Evolutionary conservation across 371 early-diverging fungal species (phyloP).

Genomic region (Syncephalastrum sp.): DNA sequence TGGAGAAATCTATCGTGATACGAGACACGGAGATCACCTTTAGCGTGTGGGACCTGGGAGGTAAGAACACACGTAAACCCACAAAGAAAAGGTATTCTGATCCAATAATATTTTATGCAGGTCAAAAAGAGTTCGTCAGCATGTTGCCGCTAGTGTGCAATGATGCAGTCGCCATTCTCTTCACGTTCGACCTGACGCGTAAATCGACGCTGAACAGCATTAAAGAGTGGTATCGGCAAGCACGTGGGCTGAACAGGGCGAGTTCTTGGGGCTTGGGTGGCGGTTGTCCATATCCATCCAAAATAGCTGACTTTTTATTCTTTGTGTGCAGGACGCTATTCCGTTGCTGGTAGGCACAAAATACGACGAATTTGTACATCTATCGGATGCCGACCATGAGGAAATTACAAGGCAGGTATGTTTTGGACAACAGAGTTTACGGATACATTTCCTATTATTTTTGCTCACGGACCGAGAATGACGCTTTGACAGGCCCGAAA

Average conservation of each 20-base stretch:
- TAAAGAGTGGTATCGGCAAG: constrained; percentile 97
- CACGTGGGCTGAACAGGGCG: constrained; percentile 92
- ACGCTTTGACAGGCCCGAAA: constrained; percentile 65
- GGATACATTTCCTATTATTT: neutral
- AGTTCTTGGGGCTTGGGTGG: neutral
- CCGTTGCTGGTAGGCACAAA: constrained; percentile 97
- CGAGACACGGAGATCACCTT: constrained; percentile 94
- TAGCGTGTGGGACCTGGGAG: constrained; percentile 99
- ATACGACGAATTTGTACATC: constrained; percentile 89
- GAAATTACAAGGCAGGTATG: constrained; percentile 88
- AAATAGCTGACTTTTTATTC: constrained; percentile 2
- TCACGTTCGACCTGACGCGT: constrained; percentile 94
- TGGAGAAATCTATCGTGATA: constrained; percentile 95
- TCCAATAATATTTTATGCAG: constrained; percentile 31
- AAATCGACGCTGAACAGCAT: constrained; percentile 90
- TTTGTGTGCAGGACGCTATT: constrained; percentile 71
- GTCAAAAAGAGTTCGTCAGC: constrained; percentile 94
- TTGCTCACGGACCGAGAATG: neutral
- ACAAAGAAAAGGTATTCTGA: constrained; percentile 4
- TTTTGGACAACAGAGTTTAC: neutral
- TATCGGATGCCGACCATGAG: constrained; percentile 84
- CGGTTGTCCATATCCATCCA: neutral
- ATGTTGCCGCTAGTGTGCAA: constrained; percentile 97
- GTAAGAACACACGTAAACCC: constrained; percentile 36
- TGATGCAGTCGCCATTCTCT: constrained; percentile 92